Conservation (phyloP, 1,139 yeast genomes). For the Candida anutae region DNA sequence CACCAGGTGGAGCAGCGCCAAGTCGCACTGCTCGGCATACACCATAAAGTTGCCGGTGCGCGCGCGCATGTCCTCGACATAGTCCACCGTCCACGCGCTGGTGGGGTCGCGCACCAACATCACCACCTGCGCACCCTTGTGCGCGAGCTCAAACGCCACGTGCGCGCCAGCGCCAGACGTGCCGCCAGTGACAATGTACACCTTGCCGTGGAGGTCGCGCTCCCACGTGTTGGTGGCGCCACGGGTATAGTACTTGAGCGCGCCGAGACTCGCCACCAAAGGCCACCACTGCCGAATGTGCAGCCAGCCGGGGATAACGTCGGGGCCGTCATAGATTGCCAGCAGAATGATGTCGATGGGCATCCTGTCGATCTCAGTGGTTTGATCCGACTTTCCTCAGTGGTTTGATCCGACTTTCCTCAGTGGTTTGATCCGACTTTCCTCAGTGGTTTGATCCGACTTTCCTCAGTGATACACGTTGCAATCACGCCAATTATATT, state of each 20-base stretch:
- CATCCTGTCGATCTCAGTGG: too few species aligned
- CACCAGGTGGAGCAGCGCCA: constrained; percentile 66
- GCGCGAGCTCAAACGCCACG: constrained; percentile 66
- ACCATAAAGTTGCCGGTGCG: constrained; percentile 63
- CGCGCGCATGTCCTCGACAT: constrained; percentile 68
- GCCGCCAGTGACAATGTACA: constrained; percentile 71
- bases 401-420: too few species aligned
- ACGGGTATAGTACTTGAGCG: constrained; percentile 61
- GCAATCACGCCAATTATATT: too few species aligned
- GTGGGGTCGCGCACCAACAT: constrained; percentile 56
- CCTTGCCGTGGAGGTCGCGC: constrained; percentile 85
- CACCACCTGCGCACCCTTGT: constrained; percentile 79
- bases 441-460: too few species aligned
- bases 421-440: too few species aligned
- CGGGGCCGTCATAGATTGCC: constrained; percentile 63
- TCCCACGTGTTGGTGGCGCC: constrained; percentile 87
- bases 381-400: too few species aligned
- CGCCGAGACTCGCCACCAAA: constrained; percentile 23
- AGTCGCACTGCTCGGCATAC: constrained; percentile 84
- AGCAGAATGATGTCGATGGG: constrained; percentile 73
- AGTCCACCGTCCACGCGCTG: constrained; percentile 76
- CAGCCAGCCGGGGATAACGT: constrained; percentile 65
- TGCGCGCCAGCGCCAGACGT: constrained; percentile 87
- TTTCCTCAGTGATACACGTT: too few species aligned
- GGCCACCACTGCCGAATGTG: constrained; percentile 51